Evolutionary conservation across 202 grass and related monocot species (phyloP).

Genomic region (Brachypodium distachyon): DNA sequence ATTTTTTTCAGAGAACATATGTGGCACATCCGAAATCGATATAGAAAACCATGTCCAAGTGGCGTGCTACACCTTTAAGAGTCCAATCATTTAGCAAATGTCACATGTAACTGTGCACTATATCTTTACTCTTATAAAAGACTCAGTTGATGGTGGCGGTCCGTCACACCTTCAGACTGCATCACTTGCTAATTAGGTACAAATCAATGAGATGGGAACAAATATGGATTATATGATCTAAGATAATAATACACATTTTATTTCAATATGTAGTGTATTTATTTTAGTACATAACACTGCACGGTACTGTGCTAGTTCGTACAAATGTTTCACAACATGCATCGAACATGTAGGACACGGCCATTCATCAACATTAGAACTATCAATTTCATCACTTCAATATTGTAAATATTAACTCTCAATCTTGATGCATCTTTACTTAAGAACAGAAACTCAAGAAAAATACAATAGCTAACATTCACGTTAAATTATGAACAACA

Average conservation of each 20-base stretch:
- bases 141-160: too few relatives aligned
- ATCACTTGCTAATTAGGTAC: too few relatives aligned
- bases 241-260: too few relatives aligned
- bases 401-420: background rate
- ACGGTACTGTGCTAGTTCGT: too few relatives aligned
- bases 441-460: background rate
- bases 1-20: background rate
- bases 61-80: background rate
- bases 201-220: too few relatives aligned
- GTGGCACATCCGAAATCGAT: background rate
- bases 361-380: background rate
- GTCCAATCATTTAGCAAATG: slow-evolving; percentile 4
- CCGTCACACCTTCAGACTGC: too few relatives aligned
- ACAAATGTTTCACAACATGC: too few relatives aligned
- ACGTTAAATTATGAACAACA: background rate
- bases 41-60: background rate
- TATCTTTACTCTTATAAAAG: background rate
- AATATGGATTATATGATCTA: too few relatives aligned
- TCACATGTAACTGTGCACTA: background rate
- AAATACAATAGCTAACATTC: background rate
- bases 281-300: too few relatives aligned
- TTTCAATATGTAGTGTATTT: too few relatives aligned
- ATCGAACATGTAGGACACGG: background rate
- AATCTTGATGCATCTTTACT: background rate
- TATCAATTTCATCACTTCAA: background rate